A percentile compares a stretch with the other conserved stretches of the same genome.
Evolutionary conservation across 257 asterid genomes (phyloP).

Genomic region (Solanum boliviense): DNA sequence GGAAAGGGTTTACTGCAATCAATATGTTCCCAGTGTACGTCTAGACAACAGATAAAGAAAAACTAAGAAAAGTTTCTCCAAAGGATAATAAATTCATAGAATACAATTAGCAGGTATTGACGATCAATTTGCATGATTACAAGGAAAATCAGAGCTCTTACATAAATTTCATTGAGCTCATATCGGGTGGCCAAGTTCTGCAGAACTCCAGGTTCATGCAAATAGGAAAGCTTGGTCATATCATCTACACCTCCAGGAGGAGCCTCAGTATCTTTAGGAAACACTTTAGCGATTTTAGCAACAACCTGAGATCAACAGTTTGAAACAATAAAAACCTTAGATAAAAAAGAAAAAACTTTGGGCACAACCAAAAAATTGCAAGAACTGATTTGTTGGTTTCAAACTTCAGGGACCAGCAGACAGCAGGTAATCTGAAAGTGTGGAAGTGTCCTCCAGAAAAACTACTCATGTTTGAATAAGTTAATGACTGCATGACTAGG

Average conservation of each 20-base stretch:
- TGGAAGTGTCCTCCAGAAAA: neutral
- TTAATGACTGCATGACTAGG: neutral
- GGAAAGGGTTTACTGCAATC: conserved; percentile 97
- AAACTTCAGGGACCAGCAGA: neutral
- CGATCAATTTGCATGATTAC: neutral
- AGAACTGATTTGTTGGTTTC: neutral
- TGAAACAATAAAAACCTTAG: neutral
- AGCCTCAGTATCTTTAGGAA: conserved; percentile 91
- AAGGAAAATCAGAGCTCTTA: conserved; percentile 26
- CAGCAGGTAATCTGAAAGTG: neutral
- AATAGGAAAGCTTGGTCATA: conserved; percentile 98
- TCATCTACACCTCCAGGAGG: conserved; percentile 99
- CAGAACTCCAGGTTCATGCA: conserved; percentile 98
- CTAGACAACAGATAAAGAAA: conserved; percentile 33
- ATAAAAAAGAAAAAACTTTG: neutral
- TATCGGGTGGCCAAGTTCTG: conserved; percentile 92
- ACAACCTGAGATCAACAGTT: conserved; percentile 48
- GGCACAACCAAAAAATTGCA: neutral
- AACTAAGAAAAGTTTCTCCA: neutral
- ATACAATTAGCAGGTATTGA: neutral
- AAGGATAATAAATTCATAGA: neutral
- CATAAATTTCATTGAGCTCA: conserved; percentile 96
- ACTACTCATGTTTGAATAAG: neutral
- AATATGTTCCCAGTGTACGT: conserved; percentile 96
- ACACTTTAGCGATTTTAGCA: conserved; percentile 66